phyloP scores from a whole-genome alignment of 768 basidiomycete genomes.

The Lentinula edodes region DNA sequence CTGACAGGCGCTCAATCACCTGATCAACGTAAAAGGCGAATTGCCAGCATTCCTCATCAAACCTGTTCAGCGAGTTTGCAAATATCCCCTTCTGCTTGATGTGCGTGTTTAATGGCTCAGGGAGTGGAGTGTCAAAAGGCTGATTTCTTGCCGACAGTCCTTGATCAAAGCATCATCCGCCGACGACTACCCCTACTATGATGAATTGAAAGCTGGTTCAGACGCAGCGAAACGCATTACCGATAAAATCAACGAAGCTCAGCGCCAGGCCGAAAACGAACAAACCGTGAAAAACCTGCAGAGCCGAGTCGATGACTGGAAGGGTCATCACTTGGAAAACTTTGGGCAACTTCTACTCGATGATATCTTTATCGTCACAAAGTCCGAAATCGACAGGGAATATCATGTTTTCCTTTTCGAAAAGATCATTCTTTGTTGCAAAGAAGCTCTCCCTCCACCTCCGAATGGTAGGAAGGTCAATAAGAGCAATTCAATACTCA shows the following conservation, averaged over 20 bases:
- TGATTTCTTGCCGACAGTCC: constrained; percentile 39
- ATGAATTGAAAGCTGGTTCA: constrained; percentile 80
- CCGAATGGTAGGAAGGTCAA: constrained; percentile 60
- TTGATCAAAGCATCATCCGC: constrained; percentile 67
- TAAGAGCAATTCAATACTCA: constrained; percentile 86
- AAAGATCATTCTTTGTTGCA: constrained; percentile 98
- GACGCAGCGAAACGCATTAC: constrained; percentile 90
- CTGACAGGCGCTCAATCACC: constrained; percentile 68
- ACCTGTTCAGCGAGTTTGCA: constrained; percentile 97
- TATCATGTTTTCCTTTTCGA: constrained; percentile 99
- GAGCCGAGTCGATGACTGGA: constrained; percentile 94
- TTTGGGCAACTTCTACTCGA: constrained; percentile 94
- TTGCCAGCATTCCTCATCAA: constrained; percentile 97
- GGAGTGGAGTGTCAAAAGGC: not conserved
- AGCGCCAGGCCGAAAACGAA: constrained; percentile 86
- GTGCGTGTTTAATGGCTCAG: constrained; percentile 38
- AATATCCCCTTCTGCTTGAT: constrained; percentile 92
- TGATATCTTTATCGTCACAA: constrained; percentile 93
- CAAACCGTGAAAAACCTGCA: constrained; percentile 85
- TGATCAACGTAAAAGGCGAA: constrained; percentile 89
- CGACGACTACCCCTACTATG: constrained; percentile 60
- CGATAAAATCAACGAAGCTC: constrained; percentile 93
- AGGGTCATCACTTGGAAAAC: constrained; percentile 91
- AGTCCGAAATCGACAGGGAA: constrained; percentile 93
- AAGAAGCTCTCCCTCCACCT: constrained; percentile 66